phyloP scores from a whole-genome alignment of 2,329 filamentous ascomycete species.

The Alternaria ethzedia region DNA sequence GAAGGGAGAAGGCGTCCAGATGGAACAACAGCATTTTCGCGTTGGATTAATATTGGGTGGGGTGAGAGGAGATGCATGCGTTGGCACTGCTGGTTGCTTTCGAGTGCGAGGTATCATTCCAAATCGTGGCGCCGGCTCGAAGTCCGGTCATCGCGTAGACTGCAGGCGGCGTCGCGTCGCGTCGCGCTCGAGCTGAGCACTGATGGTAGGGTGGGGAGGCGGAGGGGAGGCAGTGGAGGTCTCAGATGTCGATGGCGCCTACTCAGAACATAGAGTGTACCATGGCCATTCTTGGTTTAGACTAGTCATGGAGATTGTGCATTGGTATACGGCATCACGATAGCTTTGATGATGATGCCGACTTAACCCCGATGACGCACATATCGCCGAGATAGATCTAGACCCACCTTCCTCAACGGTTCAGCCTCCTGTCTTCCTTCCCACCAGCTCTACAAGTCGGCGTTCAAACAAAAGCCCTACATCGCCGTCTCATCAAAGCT shows the following conservation, averaged over 20 bases:
- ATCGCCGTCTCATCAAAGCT: neutral
- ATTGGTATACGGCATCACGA: no score
- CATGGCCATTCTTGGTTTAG: no score
- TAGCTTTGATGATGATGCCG: no score
- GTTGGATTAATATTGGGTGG: conserved; percentile 28
- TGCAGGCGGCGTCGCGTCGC: neutral
- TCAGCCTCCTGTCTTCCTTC: neutral
- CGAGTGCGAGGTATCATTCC: neutral
- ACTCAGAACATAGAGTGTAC: no score
- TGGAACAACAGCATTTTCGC: conserved; percentile 29
- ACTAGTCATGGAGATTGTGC: no score
- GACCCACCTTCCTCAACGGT: neutral
- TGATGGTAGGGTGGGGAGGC: no score
- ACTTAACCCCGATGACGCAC: conserved; percentile 2
- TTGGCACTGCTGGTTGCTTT: neutral
- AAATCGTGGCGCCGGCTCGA: neutral
- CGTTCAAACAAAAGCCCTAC: neutral
- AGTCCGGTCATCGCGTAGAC: neutral
- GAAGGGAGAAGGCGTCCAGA: neutral
- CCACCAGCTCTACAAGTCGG: neutral
- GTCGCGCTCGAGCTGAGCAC: neutral
- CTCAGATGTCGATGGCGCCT: no score
- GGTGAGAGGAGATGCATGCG: conserved; percentile 30
- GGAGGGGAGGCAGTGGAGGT: no score
- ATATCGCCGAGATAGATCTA: neutral